Evolutionary conservation across 78 protist genomes (phyloP), one percentile per base, ranked within the genome.

Genomic region (Blattamonas nauphoetae): DNA sequence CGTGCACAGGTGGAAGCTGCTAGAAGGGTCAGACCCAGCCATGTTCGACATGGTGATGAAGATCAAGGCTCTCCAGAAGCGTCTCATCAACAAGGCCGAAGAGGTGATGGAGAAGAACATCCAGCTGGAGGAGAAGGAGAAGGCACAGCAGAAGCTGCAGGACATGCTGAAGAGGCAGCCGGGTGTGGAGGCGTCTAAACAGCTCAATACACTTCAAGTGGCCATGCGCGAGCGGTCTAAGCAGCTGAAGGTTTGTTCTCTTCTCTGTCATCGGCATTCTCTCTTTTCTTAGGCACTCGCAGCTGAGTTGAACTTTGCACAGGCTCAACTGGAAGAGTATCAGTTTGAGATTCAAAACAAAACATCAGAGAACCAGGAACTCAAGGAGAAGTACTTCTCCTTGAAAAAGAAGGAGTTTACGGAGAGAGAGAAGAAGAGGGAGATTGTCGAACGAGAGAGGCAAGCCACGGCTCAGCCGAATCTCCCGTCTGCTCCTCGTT

Each of bases 31-130:
- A 29, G 94, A 93, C 81, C 97, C 95, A 41, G 45, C 33, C 1
- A 41, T 84, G 36, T 85, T 41, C 79, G 96, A 92, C 90, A 87
- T 93, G 91, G 85, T 94, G 34, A 94, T 90, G 87, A 94, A 94
- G 93, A 90, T 94, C 32, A 95, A 96, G 81, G 87, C 93, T 1
- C 89, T 94, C 35, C 97, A 96, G 87, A 91, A 92, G 84, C 89
- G 97, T 55, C 91, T 96, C 46, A 94, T 94, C 32, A 85, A 64
- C 0, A 94, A 94, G 91, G 87, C 95, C 11, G 95, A 93, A 86
- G 94, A 93, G 92, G 91, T 87, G n/a, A 92, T 88, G 0, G 93
- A 90, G 87, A 94, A 93, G 93, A 93, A 93, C 41, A 42, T 92
- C 34, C 38, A 88, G 45, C 84, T 96, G 34, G 92, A 93, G 78